Percentiles rank a stretch among this genome's conserved stretches.
Evolutionary conservation across 2,329 filamentous ascomycete species (phyloP).

Genomic region (Fusarium bulbicola): DNA sequence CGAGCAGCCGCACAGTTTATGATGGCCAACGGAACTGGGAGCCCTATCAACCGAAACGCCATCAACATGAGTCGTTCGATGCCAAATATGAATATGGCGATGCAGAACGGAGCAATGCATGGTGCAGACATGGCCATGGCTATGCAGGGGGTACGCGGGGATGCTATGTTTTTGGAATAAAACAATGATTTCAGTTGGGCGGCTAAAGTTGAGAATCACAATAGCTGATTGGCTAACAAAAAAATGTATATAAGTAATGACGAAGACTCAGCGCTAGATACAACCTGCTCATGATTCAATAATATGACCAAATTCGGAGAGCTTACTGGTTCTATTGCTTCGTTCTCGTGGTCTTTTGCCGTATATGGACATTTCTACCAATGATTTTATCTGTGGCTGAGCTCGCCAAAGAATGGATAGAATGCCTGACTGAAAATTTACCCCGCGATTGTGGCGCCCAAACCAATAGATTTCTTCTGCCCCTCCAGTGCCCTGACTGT

Average conservation of each 20-base stretch:
- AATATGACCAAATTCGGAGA: slow-evolving; percentile 43
- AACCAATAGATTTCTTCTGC: slow-evolving; percentile 37
- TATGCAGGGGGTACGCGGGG: slow-evolving; percentile 57
- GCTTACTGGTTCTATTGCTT: background rate
- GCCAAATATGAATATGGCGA: slow-evolving; percentile 56
- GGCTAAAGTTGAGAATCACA: slow-evolving; percentile 1
- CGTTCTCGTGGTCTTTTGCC: slow-evolving; percentile 3
- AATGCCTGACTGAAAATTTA: slow-evolving; percentile 38
- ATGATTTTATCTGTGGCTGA: slow-evolving; percentile 26
- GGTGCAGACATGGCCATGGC: slow-evolving; percentile 55
- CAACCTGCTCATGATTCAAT: slow-evolving; percentile 43
- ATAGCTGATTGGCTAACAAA: slow-evolving; percentile 6
- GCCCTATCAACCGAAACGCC: slow-evolving; percentile 47
- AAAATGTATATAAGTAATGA: slow-evolving; percentile 44
- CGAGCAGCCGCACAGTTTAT: slow-evolving; percentile 47
- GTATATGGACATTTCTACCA: background rate
- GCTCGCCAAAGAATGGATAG: slow-evolving; percentile 8
- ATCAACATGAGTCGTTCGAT: slow-evolving; percentile 57
- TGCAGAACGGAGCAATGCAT: slow-evolving; percentile 53
- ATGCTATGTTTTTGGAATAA: slow-evolving; percentile 64
- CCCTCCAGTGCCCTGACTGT: slow-evolving; percentile 45
- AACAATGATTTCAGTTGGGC: background rate
- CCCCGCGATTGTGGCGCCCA: slow-evolving; percentile 45
- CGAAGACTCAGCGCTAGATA: slow-evolving; percentile 39
- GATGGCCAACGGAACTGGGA: slow-evolving; percentile 53